Evolutionary conservation across 148 eudicot genomes (phyloP), one percentile per base, ranked within the genome.

Genomic region (Dysphania ambrosioides): DNA sequence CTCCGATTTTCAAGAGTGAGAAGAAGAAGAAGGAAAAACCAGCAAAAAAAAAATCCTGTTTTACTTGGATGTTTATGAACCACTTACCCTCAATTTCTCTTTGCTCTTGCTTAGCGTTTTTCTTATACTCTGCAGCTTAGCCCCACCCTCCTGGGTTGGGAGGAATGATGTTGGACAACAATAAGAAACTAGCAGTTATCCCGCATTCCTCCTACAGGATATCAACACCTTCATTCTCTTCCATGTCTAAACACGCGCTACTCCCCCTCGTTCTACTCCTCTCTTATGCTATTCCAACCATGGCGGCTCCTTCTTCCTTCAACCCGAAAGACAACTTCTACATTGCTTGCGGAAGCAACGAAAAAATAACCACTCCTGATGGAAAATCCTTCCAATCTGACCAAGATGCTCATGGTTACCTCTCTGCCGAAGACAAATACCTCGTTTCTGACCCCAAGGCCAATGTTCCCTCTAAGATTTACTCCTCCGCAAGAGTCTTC

Each of bases 401-500:
- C 67, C 78, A 83, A 71, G 83, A 82, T 3, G 84, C 92, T 1
- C 77, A 65, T 13, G 85, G 86, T 11, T 72, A 74, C 10, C 71
- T 90, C 3, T n/a, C 75, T 2, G 80, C 88, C 2, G 74, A 80
- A 12, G 85, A 93, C 34, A 86, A 84, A 1, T 59, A 87, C 55
- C 69, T 82, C 1, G 86, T 86, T 8, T 80, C 85, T 0, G 85
- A 75, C 21, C 55, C 89, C 0, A 72, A 85, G 0, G 85, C 79
- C 0, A 77, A 85, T n/a, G 86, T 79, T 1, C 74, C 93, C 18
- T 81, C 85, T 5, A 86, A 91, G 5, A 81, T 91, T 0, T 90
- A 87, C 51, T 65, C 72, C 8, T 76, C 93, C 0, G 93, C 98
- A 1, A 83, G 85, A n/a, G 77, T 92, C n/a, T 94, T 91, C 75